These are phyloP conservation scores for Dioscorea zingiberensis DNA, from an alignment of 106 monocot species.

Conservation along the genomic window DNA sequence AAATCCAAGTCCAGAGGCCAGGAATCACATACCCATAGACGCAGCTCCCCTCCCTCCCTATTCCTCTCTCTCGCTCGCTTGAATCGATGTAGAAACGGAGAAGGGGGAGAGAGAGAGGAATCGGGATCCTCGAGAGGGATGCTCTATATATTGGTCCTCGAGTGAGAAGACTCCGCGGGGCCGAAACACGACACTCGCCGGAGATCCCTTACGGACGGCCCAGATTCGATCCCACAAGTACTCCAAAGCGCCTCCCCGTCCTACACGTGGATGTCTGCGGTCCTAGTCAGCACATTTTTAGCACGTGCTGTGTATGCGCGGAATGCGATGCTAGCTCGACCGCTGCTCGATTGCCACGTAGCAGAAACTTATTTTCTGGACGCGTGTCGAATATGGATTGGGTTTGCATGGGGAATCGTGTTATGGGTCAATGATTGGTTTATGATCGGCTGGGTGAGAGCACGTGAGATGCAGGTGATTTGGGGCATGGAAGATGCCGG, in stretches of 20 bases:
- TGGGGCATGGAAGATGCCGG: too few species aligned
- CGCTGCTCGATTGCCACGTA: too few species aligned
- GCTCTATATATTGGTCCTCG: not conserved
- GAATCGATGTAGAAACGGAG: not conserved
- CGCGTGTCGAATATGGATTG: too few species aligned
- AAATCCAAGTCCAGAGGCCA: not conserved
- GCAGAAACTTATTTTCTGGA: too few species aligned
- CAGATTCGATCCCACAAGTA: not conserved
- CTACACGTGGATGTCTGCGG: not conserved
- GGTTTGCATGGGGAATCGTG: too few species aligned
- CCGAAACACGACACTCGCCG: not conserved
- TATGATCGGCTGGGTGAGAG: too few species aligned
- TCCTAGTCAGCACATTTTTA: not conserved
- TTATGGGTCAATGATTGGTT: too few species aligned
- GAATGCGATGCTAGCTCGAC: too few species aligned
- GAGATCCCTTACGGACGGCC: slow-evolving; percentile 6
- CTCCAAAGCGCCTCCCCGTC: not conserved
- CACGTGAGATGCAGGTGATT: too few species aligned
- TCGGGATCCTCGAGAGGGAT: not conserved
- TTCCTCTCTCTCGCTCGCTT: not conserved
- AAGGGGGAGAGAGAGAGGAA: not conserved
- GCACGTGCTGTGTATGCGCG: not conserved
- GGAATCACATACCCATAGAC: not conserved
- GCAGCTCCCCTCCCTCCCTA: not conserved
- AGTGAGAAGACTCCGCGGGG: not conserved